phyloP scores from a whole-genome alignment of 2,329 filamentous ascomycete genomes.

The Grosmannia serpens region DNA sequence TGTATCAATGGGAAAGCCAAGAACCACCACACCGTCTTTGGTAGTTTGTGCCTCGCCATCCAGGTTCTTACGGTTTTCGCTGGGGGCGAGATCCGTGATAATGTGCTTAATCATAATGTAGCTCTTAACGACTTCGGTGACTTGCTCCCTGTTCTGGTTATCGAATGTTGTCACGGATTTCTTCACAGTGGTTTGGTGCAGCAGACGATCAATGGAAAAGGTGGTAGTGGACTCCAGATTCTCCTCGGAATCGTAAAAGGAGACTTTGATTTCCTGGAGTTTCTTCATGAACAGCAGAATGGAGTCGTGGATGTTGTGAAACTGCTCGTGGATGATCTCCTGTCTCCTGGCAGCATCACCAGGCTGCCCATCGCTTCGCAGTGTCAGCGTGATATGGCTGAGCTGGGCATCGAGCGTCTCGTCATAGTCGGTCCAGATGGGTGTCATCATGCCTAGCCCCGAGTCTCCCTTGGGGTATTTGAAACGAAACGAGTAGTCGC shows the following conservation, averaged over 20 bases:
- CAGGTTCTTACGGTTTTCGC: conserved; percentile 23
- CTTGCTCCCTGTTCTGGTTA: too few relatives aligned
- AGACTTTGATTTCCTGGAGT: conserved; percentile 20
- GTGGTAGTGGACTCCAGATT: conserved; percentile 5
- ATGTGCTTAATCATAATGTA: neutral
- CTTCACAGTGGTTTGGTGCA: neutral
- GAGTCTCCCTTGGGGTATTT: conserved; percentile 24
- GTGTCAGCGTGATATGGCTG: conserved; percentile 9
- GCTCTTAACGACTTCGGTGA: neutral
- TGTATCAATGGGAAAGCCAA: conserved; percentile 32
- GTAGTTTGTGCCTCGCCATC: conserved; percentile 14
- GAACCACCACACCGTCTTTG: conserved; percentile 23
- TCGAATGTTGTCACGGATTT: too few relatives aligned
- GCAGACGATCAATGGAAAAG: conserved; percentile 8
- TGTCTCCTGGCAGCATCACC: conserved; percentile 9
- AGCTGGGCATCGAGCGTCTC: conserved; percentile 11
- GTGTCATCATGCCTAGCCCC: conserved; percentile 40
- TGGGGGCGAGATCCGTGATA: conserved; percentile 6
- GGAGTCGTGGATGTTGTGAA: conserved; percentile 25
- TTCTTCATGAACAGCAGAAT: conserved; percentile 32
- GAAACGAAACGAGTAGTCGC: conserved; percentile 32
- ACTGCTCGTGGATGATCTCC: conserved; percentile 20
- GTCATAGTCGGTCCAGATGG: conserved; percentile 30
- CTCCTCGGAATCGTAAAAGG: conserved; percentile 15
- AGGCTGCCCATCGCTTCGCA: too few relatives aligned